Evolutionary conservation across 2,329 filamentous ascomycete species (phyloP).

Genomic region (Alternaria atra): DNA sequence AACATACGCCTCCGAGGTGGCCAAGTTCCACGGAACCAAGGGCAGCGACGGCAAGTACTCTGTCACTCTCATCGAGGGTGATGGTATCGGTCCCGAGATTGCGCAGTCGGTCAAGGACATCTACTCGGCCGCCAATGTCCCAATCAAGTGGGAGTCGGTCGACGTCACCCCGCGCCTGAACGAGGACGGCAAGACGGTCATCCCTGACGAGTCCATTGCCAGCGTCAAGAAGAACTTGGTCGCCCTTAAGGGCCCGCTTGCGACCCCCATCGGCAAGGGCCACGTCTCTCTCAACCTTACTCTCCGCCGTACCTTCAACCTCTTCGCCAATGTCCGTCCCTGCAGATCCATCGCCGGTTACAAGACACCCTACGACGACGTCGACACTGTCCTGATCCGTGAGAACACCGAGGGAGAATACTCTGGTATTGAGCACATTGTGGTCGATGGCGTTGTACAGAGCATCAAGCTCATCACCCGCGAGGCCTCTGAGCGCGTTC

Average conservation of each 20-base stretch:
- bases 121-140: conserved; percentile 93
- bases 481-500: conserved; percentile 92
- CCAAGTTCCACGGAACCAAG: conserved; percentile 92
- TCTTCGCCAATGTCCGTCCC: conserved; percentile 98
- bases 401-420: conserved; percentile 99
- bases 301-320: conserved; percentile 98
- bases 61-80: conserved; percentile 97
- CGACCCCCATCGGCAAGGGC: conserved; percentile 97
- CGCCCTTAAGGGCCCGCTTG: conserved; percentile 96
- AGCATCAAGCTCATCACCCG: conserved; percentile 99
- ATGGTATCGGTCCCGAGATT: conserved; percentile 98
- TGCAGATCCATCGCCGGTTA: conserved; percentile 96
- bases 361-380: conserved; percentile 98
- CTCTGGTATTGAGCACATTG: conserved; percentile 98
- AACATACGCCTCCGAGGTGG: conserved; percentile 73
- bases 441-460: conserved; percentile 97
- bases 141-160: conserved; percentile 95
- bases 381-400: conserved; percentile 96
- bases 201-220: conserved; percentile 89
- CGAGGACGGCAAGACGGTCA: conserved; percentile 94
- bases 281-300: conserved; percentile 99
- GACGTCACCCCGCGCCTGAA: conserved; percentile 94
- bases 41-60: conserved; percentile 92
- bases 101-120: conserved; percentile 98
- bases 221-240: conserved; percentile 97